phyloP scores from a whole-genome alignment of 768 basidiomycete genomes.

The Daedaleopsis sinensis region DNA sequence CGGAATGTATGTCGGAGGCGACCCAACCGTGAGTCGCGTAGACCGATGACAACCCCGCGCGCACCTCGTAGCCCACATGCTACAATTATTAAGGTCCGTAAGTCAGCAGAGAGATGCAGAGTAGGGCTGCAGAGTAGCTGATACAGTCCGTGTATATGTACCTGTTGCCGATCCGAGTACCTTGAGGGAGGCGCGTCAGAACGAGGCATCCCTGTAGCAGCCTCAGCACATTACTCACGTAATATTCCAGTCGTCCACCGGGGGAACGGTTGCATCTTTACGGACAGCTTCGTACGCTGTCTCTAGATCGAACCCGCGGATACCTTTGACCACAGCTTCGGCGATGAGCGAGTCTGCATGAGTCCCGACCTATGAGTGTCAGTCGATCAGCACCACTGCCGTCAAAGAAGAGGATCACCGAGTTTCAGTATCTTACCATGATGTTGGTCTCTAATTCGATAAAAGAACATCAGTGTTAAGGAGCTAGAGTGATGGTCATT shows the following conservation, averaged over 20 bases:
- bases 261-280: constrained; percentile 72
- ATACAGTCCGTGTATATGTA: constrained; percentile 10
- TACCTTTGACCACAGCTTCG: constrained; percentile 68
- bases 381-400: too few species aligned
- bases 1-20: constrained; percentile 76
- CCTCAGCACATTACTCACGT: constrained; percentile 41
- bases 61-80: constrained; percentile 79
- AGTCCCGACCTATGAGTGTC: constrained; percentile 75
- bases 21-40: constrained; percentile 76
- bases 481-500: too few species aligned
- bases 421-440: constrained; percentile 55
- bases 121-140: too few species aligned
- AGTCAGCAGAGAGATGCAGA: too few species aligned
- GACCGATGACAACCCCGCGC: constrained; percentile 72
- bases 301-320: constrained; percentile 62
- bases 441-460: constrained; percentile 68
- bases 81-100: constrained; percentile 26
- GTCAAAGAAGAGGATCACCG: too few species aligned
- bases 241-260: constrained; percentile 53
- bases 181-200: constrained; percentile 31
- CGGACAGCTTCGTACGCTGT: constrained; percentile 74
- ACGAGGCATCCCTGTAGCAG: not conserved
- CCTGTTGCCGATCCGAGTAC: constrained; percentile 77
- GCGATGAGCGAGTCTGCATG: constrained; percentile 81
- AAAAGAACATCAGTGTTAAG: too few species aligned